Base-by-base conservation (phyloP, 257 asterid genomes). In the Paraleonurus japonicus region DNA sequence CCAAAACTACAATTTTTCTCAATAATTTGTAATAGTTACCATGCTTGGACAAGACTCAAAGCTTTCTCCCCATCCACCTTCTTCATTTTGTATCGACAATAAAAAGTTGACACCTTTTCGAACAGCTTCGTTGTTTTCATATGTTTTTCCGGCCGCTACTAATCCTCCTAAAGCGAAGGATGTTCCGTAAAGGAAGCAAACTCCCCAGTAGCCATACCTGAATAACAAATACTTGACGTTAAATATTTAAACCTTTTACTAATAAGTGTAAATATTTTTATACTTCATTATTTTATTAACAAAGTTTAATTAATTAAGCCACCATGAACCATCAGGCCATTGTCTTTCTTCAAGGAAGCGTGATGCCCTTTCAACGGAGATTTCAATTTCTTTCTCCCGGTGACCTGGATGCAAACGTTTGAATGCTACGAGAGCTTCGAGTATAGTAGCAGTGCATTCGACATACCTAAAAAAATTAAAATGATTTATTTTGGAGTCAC, bases 1-100 rank as follows among this genome's bases (percentile, higher is more conserved):
- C n/a, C n/a, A n/a, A n/a, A n/a, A n/a, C n/a, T n/a, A n/a, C n/a
- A n/a, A n/a, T n/a, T n/a, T n/a, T 4, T 30, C 33, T 32, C 7
- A 6, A 32, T 32, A 45, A 4, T 15, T 2, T 15, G 22, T 0
- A 2, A 7, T 1, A 10, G 0, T 51, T 81, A 85, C 97, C 97
- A 88, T 84, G 86, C 80, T 85, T 54, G 92, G 97, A 81, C 97
- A 88, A 24, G 97, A 88, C 71, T 84, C 84, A 0, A 76, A 86
- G 79, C 84, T 76, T 76, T 90, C 97, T 63, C 96, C 97, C 97
- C 96, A 90, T 33, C 96, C 96, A 35, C 96, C 97, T 71, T 88
- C 90, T 70, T 88, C 83, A 17, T 88, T 86, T 61, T 90, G 97
- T 22, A 72, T 74, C 9, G 85, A 65, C 35, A 90, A 50, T 62